A percentile compares a stretch with the other conserved stretches of the same genome.
These are phyloP conservation scores for Trichoderma gracile DNA, from an alignment of 2,329 filamentous ascomycete genomes.

Conservation along the genomic window DNA sequence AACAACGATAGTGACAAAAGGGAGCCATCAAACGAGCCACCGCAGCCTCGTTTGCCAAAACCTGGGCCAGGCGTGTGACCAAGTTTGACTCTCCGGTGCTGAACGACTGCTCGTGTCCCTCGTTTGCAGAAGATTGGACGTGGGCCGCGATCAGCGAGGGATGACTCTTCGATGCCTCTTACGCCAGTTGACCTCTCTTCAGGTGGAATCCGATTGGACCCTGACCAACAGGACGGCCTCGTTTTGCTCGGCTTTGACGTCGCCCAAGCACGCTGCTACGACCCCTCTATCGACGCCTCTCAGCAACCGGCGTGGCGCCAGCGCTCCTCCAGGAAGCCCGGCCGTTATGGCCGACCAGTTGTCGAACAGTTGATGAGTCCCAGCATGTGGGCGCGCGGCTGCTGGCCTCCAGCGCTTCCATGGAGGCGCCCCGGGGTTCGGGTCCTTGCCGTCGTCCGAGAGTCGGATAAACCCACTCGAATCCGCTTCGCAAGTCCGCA, in stretches of 20 bases:
- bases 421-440: slow-evolving; percentile 15
- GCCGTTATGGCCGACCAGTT: not conserved
- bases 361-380: not conserved
- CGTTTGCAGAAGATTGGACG: not conserved
- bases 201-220: slow-evolving; percentile 16
- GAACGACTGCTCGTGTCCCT: not conserved
- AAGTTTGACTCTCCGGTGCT: not conserved
- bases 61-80: slow-evolving; percentile 17
- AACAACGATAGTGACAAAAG: not conserved
- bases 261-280: not conserved
- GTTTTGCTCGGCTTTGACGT: slow-evolving; percentile 1
- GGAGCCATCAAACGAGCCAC: not conserved
- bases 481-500: slow-evolving; percentile 23
- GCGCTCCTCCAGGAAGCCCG: slow-evolving; percentile 16
- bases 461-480: slow-evolving; percentile 18
- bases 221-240: not conserved
- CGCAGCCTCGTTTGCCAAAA: slow-evolving; percentile 5
- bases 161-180: slow-evolving; percentile 6
- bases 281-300: slow-evolving; percentile 19
- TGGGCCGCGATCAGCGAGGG: slow-evolving; percentile 11
- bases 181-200: not conserved
- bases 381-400: slow-evolving; percentile 2
- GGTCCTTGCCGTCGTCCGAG: slow-evolving; percentile 21
- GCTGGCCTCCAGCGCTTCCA: not conserved
- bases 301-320: slow-evolving; percentile 22